These are phyloP conservation scores for Hericium erinaceus DNA, from an alignment of 768 basidiomycete species.

Conservation along the genomic window DNA sequence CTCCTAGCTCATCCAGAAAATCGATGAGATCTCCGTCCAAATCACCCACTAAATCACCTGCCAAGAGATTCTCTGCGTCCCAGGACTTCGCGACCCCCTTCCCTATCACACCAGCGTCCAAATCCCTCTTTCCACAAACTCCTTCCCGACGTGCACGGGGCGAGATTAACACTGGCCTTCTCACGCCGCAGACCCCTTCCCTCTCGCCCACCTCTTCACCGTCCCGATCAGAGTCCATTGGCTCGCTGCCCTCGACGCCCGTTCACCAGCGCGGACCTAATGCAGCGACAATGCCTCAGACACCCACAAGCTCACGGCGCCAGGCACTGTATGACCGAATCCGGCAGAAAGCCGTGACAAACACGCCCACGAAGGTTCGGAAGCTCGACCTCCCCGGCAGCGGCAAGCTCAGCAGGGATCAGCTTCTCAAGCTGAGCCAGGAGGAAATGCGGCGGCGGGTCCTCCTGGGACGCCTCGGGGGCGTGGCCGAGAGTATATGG, in stretches of 20 bases:
- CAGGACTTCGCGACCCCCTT: conserved; percentile 42
- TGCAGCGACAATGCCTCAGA: conserved; percentile 50
- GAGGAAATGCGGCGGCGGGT: conserved; percentile 73
- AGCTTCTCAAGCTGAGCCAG: conserved; percentile 62
- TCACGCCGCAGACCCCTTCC: conserved; percentile 27
- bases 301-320: conserved; percentile 66
- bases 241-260: conserved; percentile 52
- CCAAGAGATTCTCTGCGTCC: conserved; percentile 18
- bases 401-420: conserved; percentile 47
- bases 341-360: conserved; percentile 59
- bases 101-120: conserved; percentile 31
- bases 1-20: conserved; percentile 19
- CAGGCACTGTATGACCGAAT: conserved; percentile 77
- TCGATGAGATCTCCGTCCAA: conserved; percentile 26
- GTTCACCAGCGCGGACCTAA: conserved; percentile 48
- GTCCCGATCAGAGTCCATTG: conserved; percentile 18
- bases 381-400: conserved; percentile 28
- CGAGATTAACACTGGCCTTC: conserved; percentile 26
- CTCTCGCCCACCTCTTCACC: conserved; percentile 13
- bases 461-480: conserved; percentile 64
- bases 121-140: conserved; percentile 54
- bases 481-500: conserved; percentile 84
- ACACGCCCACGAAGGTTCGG: conserved; percentile 50
- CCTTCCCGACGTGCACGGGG: conserved; percentile 36
- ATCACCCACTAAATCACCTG: conserved; percentile 24